Conservation (phyloP, 1,139 yeast species). For the Chernovozyma sophiae-reginae region DNA sequence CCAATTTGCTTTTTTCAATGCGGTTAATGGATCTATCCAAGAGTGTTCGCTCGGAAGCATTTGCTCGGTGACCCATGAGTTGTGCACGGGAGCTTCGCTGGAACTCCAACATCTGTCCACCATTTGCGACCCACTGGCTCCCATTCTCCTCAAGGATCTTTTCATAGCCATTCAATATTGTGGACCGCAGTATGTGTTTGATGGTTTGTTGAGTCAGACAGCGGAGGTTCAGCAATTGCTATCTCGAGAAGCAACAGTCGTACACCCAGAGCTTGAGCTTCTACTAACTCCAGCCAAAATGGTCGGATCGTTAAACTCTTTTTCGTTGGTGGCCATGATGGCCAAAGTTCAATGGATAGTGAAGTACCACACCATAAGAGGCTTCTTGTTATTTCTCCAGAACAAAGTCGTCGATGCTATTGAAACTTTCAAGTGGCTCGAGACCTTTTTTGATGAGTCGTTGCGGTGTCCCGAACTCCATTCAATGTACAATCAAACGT, state of each 20-base stretch:
- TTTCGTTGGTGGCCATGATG: not conserved
- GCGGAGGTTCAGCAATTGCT: not conserved
- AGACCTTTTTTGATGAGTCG: slow-evolving; percentile 11
- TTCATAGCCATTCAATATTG: slow-evolving; percentile 15
- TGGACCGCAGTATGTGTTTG: slow-evolving; percentile 21
- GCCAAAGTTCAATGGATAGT: slow-evolving; percentile 3
- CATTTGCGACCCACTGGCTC: no score
- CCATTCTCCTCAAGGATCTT: slow-evolving; percentile 5
- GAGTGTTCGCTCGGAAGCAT: not conserved
- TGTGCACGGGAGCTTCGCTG: no score
- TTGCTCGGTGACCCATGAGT: not conserved
- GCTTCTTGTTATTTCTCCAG: slow-evolving; percentile 11
- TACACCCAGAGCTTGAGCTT: not conserved
- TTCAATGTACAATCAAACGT: not conserved
- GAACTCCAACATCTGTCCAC: no score
- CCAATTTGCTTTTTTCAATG: no score
- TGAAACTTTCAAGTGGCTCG: slow-evolving; percentile 18
- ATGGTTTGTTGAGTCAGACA: slow-evolving; percentile 8
- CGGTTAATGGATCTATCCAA: not conserved
- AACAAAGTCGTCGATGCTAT: slow-evolving; percentile 10
- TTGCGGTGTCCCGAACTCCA: not conserved
- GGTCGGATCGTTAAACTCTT: not conserved
- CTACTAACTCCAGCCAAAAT: not conserved
- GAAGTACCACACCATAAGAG: slow-evolving; percentile 13
- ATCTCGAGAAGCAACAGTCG: not conserved